Evolutionary conservation across 2,329 filamentous ascomycete species (phyloP).

Genomic region (Nigrospora sphaerica): DNA sequence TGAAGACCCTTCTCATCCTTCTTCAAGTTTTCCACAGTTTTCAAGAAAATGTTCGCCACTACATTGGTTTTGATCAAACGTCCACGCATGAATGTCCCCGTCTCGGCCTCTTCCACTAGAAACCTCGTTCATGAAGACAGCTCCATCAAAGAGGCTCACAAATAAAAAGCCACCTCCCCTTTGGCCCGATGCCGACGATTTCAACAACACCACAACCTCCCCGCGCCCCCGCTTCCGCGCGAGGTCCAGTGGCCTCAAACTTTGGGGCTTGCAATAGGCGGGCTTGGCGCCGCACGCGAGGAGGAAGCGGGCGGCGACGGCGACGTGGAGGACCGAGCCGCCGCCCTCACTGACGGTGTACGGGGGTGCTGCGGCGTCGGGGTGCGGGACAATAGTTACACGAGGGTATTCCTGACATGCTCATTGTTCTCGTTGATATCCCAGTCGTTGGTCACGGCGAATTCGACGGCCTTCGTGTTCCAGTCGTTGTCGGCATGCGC

Average conservation of each 20-base stretch:
- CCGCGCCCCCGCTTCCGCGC: neutral
- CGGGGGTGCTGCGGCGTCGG: neutral
- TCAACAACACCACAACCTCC: neutral
- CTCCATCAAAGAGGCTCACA: neutral
- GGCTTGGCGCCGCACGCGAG: neutral
- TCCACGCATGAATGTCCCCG: too few relatives aligned
- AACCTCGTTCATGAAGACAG: too few relatives aligned
- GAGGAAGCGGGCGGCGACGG: neutral
- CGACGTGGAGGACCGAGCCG: neutral
- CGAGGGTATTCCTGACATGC: neutral
- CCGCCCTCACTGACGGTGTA: neutral
- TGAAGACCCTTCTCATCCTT: too few relatives aligned
- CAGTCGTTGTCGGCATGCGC: neutral
- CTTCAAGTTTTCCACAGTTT: too few relatives aligned
- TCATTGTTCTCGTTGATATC: neutral
- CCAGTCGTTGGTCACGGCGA: neutral
- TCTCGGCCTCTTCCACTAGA: too few relatives aligned
- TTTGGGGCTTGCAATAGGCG: neutral
- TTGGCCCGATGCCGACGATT: neutral
- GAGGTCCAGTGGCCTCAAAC: neutral
- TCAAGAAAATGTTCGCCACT: too few relatives aligned
- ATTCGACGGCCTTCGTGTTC: neutral
- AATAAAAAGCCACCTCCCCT: neutral
- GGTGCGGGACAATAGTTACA: neutral
- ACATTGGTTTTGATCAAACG: too few relatives aligned